Evolutionary conservation across 176 grass and related monocot species (phyloP), one percentile per base, ranked within the genome.

Genomic region (Cenchrus purpureus): DNA sequence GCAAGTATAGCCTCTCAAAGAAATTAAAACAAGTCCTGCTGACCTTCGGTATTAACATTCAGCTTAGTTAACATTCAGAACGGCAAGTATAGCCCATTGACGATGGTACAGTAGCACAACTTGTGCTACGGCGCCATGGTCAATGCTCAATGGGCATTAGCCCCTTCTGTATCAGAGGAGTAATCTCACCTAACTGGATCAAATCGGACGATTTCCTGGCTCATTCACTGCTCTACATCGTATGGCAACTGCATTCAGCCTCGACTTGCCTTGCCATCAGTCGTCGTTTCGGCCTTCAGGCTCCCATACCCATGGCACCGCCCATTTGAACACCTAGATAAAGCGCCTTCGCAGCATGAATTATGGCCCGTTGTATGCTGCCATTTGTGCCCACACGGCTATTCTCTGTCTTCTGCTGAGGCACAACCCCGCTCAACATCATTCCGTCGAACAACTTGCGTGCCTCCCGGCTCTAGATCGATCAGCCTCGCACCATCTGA

Each of bases 141-240:
- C 10, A 7, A 65, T 16, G 51, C 3, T 10, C 10, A 7, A 51
- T 51, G 49, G 49, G 59, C 72, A 82, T 81, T 92, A 63, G 51
- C 72, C 65, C 62, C 45, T 84, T 67, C 56, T 81, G 76, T 51
- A 77, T 68, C 62, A 58, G 75, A 68, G 25, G 81, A 77, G 52
- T 82, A 71, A 71, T 88, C 86, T 10, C 20, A 77, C 72, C 71
- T 40, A 78, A 40, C 79, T 58, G 42, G 56, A n/a, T 76, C 53
- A 74, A 51, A 7, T 76, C 49, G 37, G 60, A 65, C 68, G 73
- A n/a, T 71, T 79, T 88, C 76, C 88, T 88, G 53, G 53, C 79
- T 55, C 17, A 75, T 76, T 80, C 60, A 83, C 83, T 31, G 86
- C 83, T 74, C 74, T 63, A 22, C 79, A 83, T 89, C 84, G 34